These are phyloP conservation scores for Adansonia digitata DNA, from an alignment of 345 rosid genomes.

Conservation along the genomic window DNA sequence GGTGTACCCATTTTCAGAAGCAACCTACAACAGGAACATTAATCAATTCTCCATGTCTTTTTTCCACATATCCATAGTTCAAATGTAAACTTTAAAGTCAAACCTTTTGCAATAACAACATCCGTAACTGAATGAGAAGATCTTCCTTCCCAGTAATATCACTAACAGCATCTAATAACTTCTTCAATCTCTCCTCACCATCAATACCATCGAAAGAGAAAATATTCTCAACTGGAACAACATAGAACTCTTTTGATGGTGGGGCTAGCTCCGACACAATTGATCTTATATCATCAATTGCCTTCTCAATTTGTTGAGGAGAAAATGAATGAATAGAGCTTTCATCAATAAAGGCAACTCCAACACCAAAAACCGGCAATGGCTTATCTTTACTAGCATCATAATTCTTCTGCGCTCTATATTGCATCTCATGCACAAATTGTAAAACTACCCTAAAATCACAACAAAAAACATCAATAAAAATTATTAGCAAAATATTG, in stretches of 20 bases:
- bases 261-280: constrained; percentile 46
- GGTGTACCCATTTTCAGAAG: constrained; percentile 67
- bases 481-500: not conserved
- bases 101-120: constrained; percentile 81
- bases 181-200: constrained; percentile 43
- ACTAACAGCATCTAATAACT: constrained; percentile 44
- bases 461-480: not conserved
- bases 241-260: constrained; percentile 59
- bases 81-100: constrained; percentile 1
- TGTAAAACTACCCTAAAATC: constrained; percentile 65
- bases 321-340: constrained; percentile 32
- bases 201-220: constrained; percentile 40
- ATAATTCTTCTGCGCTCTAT: constrained; percentile 69
- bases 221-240: constrained; percentile 52
- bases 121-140: constrained; percentile 55
- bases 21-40: constrained; percentile 43
- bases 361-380: constrained; percentile 78
- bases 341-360: constrained; percentile 82
- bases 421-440: constrained; percentile 82
- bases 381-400: constrained; percentile 82
- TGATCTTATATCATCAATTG: constrained; percentile 41
- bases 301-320: constrained; percentile 23
- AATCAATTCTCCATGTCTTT: not conserved
- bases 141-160: constrained; percentile 88
- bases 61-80: not conserved